Percentiles rank a stretch among this genome's conserved stretches.
phyloP scores from a whole-genome alignment of 2,329 filamentous ascomycete genomes.

The Paradendryphiella salina region DNA sequence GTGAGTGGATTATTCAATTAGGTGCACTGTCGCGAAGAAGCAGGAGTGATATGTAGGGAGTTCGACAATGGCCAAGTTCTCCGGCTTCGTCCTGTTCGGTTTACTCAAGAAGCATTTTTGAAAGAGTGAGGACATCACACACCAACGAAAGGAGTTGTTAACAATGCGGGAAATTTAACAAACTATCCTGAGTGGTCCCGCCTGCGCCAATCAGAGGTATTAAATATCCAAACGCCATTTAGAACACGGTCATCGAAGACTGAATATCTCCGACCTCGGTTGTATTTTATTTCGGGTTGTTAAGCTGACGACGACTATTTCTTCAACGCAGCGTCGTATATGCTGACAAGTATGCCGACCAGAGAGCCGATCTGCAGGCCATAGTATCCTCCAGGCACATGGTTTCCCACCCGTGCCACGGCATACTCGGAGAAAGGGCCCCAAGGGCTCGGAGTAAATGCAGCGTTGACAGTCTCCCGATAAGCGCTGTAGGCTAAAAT shows the following conservation, averaged over 20 bases:
- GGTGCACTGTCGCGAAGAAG: no score
- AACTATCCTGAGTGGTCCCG: background rate
- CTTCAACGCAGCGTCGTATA: conserved; percentile 78
- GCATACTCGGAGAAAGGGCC: conserved; percentile 64
- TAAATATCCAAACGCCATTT: conserved; percentile 6
- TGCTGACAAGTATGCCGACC: conserved; percentile 68
- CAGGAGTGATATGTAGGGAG: no score
- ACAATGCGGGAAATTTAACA: background rate
- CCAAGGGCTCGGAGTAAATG: conserved; percentile 54
- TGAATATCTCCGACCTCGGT: background rate
- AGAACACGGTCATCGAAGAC: background rate
- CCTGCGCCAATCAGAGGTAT: conserved; percentile 1
- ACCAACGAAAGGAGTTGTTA: background rate
- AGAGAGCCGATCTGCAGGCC: conserved; percentile 69
- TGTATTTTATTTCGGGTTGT: background rate
- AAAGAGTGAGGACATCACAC: background rate
- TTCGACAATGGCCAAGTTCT: no score
- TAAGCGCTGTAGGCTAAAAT: conserved; percentile 81
- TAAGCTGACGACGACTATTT: conserved; percentile 42
- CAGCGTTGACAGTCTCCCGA: conserved; percentile 48
- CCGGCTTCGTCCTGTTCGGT: background rate
- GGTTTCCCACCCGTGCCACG: conserved; percentile 65
- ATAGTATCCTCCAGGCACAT: conserved; percentile 72
- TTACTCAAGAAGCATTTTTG: background rate
- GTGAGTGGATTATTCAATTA: no score